phyloP scores from a whole-genome alignment of 116 monocot species.

The Dioscorea cayenensis region DNA sequence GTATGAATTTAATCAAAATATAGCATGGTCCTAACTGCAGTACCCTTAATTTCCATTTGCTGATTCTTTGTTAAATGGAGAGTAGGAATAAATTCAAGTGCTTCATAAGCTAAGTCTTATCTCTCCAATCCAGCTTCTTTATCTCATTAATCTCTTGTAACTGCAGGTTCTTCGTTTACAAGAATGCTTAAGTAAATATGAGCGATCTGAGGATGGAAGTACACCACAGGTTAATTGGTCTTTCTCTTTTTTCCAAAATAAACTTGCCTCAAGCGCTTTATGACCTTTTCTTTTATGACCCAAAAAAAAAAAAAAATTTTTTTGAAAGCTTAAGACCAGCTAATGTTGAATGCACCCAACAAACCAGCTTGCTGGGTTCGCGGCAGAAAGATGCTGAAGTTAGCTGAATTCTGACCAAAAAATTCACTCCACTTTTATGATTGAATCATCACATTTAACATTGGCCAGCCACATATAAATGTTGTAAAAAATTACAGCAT shows the following conservation, averaged over 20 bases:
- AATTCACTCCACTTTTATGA: neutral
- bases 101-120: neutral
- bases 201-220: conserved; percentile 84
- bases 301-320: too few species aligned
- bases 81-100: neutral
- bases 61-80: neutral
- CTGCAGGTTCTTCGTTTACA: conserved; percentile 86
- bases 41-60: neutral
- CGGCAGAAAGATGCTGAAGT: neutral
- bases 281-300: too few species aligned
- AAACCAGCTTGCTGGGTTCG: too few species aligned
- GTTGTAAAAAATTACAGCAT: too few species aligned
- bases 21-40: neutral
- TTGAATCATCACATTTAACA: too few species aligned
- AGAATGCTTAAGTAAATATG: conserved; percentile 94
- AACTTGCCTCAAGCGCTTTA: too few species aligned
- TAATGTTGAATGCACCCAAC: too few species aligned
- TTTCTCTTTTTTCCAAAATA: too few species aligned
- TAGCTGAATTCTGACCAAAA: neutral
- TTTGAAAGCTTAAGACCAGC: too few species aligned
- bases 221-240: conserved; percentile 64
- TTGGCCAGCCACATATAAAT: too few species aligned
- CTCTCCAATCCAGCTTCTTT: neutral
- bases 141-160: neutral
- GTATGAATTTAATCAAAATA: conserved; percentile 20